Base-by-base conservation (phyloP, 768 basidiomycete genomes). In the Lepiota venenata region DNA sequence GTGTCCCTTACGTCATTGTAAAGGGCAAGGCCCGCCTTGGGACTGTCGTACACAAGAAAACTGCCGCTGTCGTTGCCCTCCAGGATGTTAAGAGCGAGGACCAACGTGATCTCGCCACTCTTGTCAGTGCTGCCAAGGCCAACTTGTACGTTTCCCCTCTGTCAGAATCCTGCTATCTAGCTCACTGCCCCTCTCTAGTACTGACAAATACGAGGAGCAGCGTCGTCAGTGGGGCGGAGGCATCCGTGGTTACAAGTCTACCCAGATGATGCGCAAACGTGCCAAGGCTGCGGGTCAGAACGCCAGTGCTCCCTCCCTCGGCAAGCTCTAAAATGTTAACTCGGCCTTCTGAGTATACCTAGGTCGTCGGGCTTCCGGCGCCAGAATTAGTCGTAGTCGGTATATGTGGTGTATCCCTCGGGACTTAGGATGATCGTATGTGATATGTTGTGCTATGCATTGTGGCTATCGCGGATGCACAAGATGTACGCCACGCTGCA, bases 21-120 rank as follows among this genome's bases (percentile, higher is more conserved):
- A 98, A 98, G 79, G 89, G 91, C 76, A 98, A 98, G 77, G 93
- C 96, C 53, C 91, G 96, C 69, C 91, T 98, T 66, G 96, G 96
- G 63, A 93, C 95, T 6, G 93, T 98, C 58, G 93, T 95, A 38
- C 92, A 97, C 83, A 97, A 97, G 86, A 98, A 98, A 85, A 98
- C 94, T 48, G 87, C 94, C 43, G 88, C 95, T 50, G 88, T 95
- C 50, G 74, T 97, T 52, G 88, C 91, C 38, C 72, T 99, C 56
- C 91, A 94, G 74, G 96, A 99, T 20, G 96, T 99, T 66, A 85
- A 84, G 76, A 88, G 86, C 69, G 96, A 98, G 75, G 96, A 98
- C 76, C 79, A 87, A 68, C 86, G 90, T 58, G 95, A 98, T 58
- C 87, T 98, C 51, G 87, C 93, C 40, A 98, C 89, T 60, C 81